These are phyloP conservation scores for Alternaria sp. DNA, from an alignment of 2,329 filamentous ascomycete genomes.

Conservation along the genomic window DNA sequence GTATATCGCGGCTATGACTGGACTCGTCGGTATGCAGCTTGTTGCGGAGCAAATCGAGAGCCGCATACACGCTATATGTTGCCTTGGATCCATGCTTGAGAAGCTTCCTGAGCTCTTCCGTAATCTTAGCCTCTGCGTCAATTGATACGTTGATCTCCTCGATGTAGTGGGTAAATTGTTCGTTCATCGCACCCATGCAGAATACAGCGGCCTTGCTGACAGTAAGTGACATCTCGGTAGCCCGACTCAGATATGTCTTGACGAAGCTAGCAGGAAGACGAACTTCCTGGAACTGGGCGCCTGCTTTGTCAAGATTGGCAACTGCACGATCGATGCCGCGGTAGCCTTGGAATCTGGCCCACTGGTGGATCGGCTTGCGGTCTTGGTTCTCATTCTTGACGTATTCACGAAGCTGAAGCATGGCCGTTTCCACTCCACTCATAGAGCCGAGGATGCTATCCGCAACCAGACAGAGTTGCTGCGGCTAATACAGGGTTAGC, in stretches of 20 bases:
- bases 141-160: conserved; percentile 14
- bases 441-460: conserved; percentile 13
- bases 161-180: conserved; percentile 15
- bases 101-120: conserved; percentile 20
- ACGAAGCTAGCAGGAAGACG: not conserved
- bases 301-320: conserved; percentile 6
- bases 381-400: conserved; percentile 9
- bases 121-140: conserved; percentile 11
- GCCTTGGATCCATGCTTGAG: conserved; percentile 19
- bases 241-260: conserved; percentile 7
- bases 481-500: not conserved
- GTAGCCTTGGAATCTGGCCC: conserved; percentile 19
- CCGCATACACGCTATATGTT: conserved; percentile 19
- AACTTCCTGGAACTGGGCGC: not conserved
- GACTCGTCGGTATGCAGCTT: not conserved
- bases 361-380: conserved; percentile 20
- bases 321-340: conserved; percentile 1
- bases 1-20: not conserved
- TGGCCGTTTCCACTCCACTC: conserved; percentile 12
- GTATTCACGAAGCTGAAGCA: conserved; percentile 14
- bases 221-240: conserved; percentile 3
- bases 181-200: conserved; percentile 16
- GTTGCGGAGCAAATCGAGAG: conserved; percentile 18
- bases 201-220: conserved; percentile 19
- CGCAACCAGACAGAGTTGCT: not conserved